Base-by-base conservation (phyloP, 106 monocot species). In the Dendrobium catenatum region DNA sequence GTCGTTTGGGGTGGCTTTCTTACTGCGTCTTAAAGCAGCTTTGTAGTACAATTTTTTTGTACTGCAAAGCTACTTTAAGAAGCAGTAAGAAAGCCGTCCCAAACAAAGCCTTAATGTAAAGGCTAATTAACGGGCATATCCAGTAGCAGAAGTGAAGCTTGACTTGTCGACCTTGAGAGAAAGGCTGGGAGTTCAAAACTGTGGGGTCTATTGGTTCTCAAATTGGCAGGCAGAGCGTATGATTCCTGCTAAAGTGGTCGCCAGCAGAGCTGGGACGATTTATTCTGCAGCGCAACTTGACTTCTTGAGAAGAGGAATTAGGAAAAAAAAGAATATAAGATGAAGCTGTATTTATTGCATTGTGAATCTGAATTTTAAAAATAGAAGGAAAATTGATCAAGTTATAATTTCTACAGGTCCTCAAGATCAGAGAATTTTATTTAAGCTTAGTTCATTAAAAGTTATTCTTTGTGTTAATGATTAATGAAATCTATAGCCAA, bases 81-180 rank as follows among this genome's bases (percentile, higher is more conserved):
- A 31, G 31, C 31, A 31, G 31, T 31, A 31, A 31, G 31, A 31
- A 31, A 31, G 31, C 31, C 1, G 1, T 31, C 31, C 1, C 31
- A 31, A 1, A 31, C 31, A 31, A 31, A 31, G 31, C 31, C 31
- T 31, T 37, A 37, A 37, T 37, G 3, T 37, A 37, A 26, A 66
- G 22, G 64, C 64, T 66, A 26, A 26, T 26, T 26, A 26, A 66
- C 22, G 64, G 4, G 64, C 0, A 66, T 55, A 20, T 24, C 37
- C 37, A 51, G 51, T 13, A 51, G 51, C 51, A 51, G 15, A 51
- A 13, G 72, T 31, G 72, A 31, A 66, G 48, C 22, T 72, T 80
- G 80, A 72, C 72, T 80, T 80, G 80, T 68, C 80, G 47, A 70
- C 26, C 48, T 5, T 26, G 26, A n/a, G 80, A 27, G 42, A 64